phyloP scores from a whole-genome alignment of 1,284 basidiomycete genomes.

The Malassezia sympodialis region DNA sequence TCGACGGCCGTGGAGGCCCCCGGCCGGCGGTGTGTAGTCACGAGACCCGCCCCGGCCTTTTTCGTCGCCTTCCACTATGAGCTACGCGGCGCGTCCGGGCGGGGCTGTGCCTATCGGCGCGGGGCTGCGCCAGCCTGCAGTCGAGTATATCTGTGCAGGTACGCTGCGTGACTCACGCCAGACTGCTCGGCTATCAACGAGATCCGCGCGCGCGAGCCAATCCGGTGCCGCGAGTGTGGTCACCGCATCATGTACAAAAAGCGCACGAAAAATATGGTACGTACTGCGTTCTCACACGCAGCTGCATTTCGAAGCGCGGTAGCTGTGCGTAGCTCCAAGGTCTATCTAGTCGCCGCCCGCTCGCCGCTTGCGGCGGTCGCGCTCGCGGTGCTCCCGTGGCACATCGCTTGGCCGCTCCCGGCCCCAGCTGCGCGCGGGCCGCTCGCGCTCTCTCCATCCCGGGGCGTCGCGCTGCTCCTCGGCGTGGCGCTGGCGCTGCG shows the following conservation, averaged over 20 bases:
- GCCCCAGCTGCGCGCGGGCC: conserved; percentile 8
- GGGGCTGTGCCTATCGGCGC: conserved; percentile 20
- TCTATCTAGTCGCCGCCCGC: conserved; percentile 10
- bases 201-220: conserved; percentile 84
- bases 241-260: conserved; percentile 99
- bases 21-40: conserved; percentile 14
- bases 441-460: neutral
- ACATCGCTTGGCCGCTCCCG: neutral
- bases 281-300: conserved; percentile 47
- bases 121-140: conserved; percentile 27
- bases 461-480: neutral
- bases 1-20: neutral
- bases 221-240: conserved; percentile 91
- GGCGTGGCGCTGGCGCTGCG: neutral
- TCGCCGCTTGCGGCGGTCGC: conserved; percentile 15
- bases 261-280: conserved; percentile 77
- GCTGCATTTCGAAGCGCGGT: conserved; percentile 27
- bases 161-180: conserved; percentile 49
- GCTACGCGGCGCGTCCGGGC: conserved; percentile 16
- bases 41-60: conserved; percentile 4
- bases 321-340: neutral
- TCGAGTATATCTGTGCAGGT: conserved; percentile 83
- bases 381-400: conserved; percentile 13
- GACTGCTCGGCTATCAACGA: conserved; percentile 90
- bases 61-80: conserved; percentile 10